Evolutionary conservation across 352 stramenopile genomes (phyloP).

Genomic region (Globisporangium apiculatum): DNA sequence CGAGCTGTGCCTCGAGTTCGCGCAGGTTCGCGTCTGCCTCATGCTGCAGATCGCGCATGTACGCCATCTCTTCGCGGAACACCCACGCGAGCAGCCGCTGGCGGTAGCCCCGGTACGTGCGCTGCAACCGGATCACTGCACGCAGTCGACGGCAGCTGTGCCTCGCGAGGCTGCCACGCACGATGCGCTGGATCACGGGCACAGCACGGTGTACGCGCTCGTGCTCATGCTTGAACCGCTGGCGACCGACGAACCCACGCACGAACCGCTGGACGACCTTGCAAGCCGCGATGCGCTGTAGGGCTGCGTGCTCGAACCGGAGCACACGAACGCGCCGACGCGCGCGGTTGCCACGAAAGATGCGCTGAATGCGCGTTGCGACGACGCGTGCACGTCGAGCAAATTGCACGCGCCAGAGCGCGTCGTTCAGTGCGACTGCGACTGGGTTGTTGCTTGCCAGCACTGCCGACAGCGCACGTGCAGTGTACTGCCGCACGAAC

Average conservation of each 20-base stretch:
- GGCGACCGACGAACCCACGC: constrained; percentile 48
- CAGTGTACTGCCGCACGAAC: neutral
- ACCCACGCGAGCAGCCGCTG: constrained; percentile 43
- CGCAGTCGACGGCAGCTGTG: constrained; percentile 27
- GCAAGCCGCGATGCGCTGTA: constrained; percentile 27
- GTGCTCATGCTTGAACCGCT: constrained; percentile 24
- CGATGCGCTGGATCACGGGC: constrained; percentile 44
- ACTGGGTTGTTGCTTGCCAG: constrained; percentile 36
- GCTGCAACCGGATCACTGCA: constrained; percentile 35
- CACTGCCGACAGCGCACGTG: neutral
- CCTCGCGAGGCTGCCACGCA: constrained; percentile 37
- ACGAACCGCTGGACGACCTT: constrained; percentile 41
- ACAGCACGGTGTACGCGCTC: constrained; percentile 31
- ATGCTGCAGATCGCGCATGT: constrained; percentile 36
- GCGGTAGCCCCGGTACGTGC: constrained; percentile 47
- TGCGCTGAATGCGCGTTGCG: constrained; percentile 48
- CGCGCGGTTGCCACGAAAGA: constrained; percentile 60
- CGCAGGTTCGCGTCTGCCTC: constrained; percentile 35
- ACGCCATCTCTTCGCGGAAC: constrained; percentile 50
- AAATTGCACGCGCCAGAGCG: constrained; percentile 58
- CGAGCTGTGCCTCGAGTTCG: constrained; percentile 38
- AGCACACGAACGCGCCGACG: constrained; percentile 34
- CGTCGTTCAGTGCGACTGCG: constrained; percentile 39
- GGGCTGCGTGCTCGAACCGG: constrained; percentile 27
- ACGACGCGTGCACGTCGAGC: constrained; percentile 39